Evolutionary conservation across 768 basidiomycete genomes (phyloP), one percentile per base, ranked within the genome.

Genomic region (Pholiota microspora): DNA sequence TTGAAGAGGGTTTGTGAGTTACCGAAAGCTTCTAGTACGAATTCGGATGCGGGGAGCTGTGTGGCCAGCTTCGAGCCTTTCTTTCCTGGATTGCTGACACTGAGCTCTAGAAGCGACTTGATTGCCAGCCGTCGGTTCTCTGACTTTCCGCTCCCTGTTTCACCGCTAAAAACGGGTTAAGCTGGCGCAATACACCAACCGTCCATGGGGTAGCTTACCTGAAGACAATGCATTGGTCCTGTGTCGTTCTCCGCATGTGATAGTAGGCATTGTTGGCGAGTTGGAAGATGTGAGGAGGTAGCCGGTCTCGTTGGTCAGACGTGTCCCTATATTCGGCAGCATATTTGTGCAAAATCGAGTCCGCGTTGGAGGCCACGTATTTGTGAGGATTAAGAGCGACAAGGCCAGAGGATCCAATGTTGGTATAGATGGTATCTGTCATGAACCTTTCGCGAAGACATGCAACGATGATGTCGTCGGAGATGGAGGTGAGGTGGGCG

Each of bases 351-450:
- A 98, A 73, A 28, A 90, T 72, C 0, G 88, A 83, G 73, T 98
- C 95, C 59, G 89, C 84, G 63, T 92, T 96, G 51, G 84, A 82
- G 15, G 86, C 59, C 38, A 96, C 80, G 62, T 92, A 94, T 70
- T 95, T 94, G 77, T 95, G 90, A 0, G 95, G 94, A 70, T 98
- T 98, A 62, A 98, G 77, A 27, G 89, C 89, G 58, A 98, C 85
- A 60, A 97, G 75, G 7, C 79, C 78, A 25, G 84, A 84, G 4
- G 88, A 74, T 46, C 90, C 88, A 59, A 93, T 65, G 62, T 62
- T 74, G 45, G 92, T 92, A 73, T 94, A 94, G 61, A 92, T 86
- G 60, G 73, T 79, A 74, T 94, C 92, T 2, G 84, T 73, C 81
- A 92, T 86, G 72, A 94, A 94, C 13, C 92, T 81, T 66, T 94